Percentiles rank a stretch among this genome's conserved stretches.
phyloP scores from a whole-genome alignment of 2,329 filamentous ascomycete species.

The Zasmidium angulare region DNA sequence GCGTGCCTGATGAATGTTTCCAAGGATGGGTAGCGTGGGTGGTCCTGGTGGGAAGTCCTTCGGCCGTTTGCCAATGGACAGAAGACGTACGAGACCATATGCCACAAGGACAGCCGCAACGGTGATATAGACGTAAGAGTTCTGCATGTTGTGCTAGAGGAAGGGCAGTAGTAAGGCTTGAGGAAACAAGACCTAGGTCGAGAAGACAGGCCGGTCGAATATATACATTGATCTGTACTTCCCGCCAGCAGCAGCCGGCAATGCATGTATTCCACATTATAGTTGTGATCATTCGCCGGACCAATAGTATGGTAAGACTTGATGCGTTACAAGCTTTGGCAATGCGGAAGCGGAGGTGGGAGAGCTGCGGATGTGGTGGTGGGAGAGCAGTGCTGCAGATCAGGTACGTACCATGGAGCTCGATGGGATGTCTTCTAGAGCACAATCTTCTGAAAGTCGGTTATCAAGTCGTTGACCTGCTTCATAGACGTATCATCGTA shows the following conservation, averaged over 20 bases:
- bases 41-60: constrained; percentile 28
- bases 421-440: not conserved
- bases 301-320: not conserved
- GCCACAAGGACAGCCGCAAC: constrained; percentile 2
- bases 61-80: constrained; percentile 22
- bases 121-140: not conserved
- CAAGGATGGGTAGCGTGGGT: constrained; percentile 28
- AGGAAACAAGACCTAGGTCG: not conserved
- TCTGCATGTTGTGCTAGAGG: not conserved
- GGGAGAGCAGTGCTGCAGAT: not conserved
- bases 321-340: not conserved
- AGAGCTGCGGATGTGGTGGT: not conserved
- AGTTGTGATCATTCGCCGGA: not conserved
- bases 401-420: not conserved
- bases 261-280: not conserved
- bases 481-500: constrained; percentile 10
- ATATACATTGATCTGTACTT: not conserved
- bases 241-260: not conserved
- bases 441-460: constrained; percentile 7
- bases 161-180: not conserved
- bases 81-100: constrained; percentile 16
- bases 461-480: constrained; percentile 9
- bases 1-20: constrained; percentile 32
- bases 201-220: too few species aligned
- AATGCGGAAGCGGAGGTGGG: not conserved